Conservation (phyloP, 2,329 filamentous ascomycete species). For the Magnaporthiopsis rhizophila region DNA sequence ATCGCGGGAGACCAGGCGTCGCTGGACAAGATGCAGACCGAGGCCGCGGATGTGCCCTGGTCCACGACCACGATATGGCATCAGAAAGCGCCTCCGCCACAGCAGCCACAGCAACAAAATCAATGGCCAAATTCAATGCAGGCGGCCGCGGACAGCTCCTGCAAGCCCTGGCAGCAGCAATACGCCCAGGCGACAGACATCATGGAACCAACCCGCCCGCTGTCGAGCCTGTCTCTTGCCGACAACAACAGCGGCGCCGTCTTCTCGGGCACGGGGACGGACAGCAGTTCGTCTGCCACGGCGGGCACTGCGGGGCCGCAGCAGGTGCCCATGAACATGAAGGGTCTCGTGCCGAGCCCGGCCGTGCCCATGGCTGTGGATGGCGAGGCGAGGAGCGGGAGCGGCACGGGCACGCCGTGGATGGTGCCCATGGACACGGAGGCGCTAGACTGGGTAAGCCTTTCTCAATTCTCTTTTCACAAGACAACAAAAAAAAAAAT, state of each 20-base stretch:
- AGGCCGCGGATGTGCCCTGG: neutral
- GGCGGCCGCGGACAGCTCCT: neutral
- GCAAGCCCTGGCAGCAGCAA: too few relatives aligned
- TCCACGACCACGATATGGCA: too few relatives aligned
- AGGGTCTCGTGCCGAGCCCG: slow-evolving; percentile 10
- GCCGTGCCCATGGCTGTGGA: neutral
- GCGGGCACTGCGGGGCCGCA: neutral
- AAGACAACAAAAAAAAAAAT: too few relatives aligned
- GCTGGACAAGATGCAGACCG: slow-evolving; percentile 11
- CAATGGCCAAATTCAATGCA: neutral
- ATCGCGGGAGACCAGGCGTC: neutral
- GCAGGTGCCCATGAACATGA: slow-evolving; percentile 9
- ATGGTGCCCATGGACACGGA: slow-evolving; percentile 13
- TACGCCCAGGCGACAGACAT: too few relatives aligned
- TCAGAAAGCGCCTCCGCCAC: too few relatives aligned
- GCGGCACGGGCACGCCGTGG: slow-evolving; percentile 12
- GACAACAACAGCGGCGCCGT: neutral
- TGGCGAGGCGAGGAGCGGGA: neutral
- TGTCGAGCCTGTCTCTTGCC: neutral
- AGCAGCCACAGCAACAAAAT: neutral
- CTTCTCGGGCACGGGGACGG: too few relatives aligned
- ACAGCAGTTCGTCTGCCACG: neutral
- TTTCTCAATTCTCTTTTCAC: neutral
- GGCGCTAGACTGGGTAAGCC: slow-evolving; percentile 14
- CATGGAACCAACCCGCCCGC: neutral